A percentile compares a stretch with the other conserved stretches of the same genome.
Evolutionary conservation across 2,329 filamentous ascomycete genomes (phyloP).

Genomic region (Pseudophaeomoniella oleicola): DNA sequence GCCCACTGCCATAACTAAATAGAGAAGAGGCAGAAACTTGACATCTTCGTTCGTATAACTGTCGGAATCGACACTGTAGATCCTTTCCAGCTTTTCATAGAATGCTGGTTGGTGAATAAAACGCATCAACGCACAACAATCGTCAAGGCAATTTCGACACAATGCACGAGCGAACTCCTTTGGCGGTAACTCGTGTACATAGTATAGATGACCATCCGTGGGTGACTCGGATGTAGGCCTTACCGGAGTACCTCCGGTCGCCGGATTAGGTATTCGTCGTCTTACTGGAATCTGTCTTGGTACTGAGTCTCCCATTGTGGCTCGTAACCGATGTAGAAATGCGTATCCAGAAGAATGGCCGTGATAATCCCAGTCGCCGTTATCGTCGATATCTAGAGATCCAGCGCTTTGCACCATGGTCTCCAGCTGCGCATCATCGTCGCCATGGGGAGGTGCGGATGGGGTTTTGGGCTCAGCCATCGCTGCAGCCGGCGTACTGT

Average conservation of each 20-base stretch:
- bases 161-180: constrained; percentile 40
- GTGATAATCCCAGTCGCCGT: constrained; percentile 88
- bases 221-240: constrained; percentile 51
- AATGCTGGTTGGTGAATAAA: constrained; percentile 74
- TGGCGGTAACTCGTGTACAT: constrained; percentile 54
- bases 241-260: constrained; percentile 31
- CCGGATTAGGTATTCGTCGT: constrained; percentile 29
- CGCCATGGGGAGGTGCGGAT: constrained; percentile 21
- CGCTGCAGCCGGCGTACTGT: constrained; percentile 5
- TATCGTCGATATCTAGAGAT: constrained; percentile 79
- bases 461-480: constrained; percentile 8
- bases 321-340: constrained; percentile 74
- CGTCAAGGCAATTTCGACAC: constrained; percentile 45
- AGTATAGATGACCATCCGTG: constrained; percentile 37
- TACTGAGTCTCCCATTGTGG: constrained; percentile 61
- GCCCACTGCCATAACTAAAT: constrained; percentile 56
- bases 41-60: constrained; percentile 50
- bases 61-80: constrained; percentile 58
- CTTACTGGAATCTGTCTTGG: neutral
- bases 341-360: constrained; percentile 84
- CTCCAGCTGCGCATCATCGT: constrained; percentile 60
- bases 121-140: constrained; percentile 49
- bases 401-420: constrained; percentile 94
- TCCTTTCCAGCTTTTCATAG: constrained; percentile 57
- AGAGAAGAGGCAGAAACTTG: constrained; percentile 55